Evolutionary conservation across 2,329 filamentous ascomycete species (phyloP).

Genomic region (Monilinia aucupariae): DNA sequence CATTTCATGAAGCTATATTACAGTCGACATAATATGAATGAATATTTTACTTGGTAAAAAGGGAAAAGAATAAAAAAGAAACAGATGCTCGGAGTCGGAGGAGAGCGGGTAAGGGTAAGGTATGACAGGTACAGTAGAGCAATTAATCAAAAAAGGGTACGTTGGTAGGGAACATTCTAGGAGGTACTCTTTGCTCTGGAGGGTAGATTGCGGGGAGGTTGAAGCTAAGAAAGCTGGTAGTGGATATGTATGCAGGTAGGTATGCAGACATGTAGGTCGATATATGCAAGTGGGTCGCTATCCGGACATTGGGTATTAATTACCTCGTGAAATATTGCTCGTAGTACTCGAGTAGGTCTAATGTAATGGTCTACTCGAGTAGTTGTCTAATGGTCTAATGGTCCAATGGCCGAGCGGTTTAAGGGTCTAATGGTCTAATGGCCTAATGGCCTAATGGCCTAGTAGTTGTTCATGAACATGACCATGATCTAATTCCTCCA

Average conservation of each 20-base stretch:
- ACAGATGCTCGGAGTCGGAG: conserved; percentile 9
- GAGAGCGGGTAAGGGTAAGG: not conserved
- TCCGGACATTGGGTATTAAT: not conserved
- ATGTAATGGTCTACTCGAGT: too few relatives aligned
- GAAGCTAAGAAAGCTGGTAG: not conserved
- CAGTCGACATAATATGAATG: too few relatives aligned
- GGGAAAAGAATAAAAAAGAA: not conserved
- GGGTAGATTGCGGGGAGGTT: conserved; percentile 15
- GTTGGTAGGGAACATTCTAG: not conserved
- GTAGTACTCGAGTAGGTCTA: too few relatives aligned
- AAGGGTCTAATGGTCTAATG: too few relatives aligned
- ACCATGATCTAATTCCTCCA: not conserved
- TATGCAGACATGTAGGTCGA: too few relatives aligned
- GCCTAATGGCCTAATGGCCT: too few relatives aligned
- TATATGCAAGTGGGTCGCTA: not conserved
- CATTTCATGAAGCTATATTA: not conserved
- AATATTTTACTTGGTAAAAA: too few relatives aligned
- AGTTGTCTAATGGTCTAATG: too few relatives aligned
- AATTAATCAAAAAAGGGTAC: too few relatives aligned
- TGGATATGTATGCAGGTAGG: too few relatives aligned
- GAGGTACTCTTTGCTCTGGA: conserved; percentile 8
- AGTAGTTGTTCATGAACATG: not conserved
- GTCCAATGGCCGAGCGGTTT: too few relatives aligned
- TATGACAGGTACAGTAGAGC: not conserved
- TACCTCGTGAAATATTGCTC: not conserved